phyloP scores from a whole-genome alignment of 2,329 filamentous ascomycete genomes.

The Apiospora rasikravindrae region DNA sequence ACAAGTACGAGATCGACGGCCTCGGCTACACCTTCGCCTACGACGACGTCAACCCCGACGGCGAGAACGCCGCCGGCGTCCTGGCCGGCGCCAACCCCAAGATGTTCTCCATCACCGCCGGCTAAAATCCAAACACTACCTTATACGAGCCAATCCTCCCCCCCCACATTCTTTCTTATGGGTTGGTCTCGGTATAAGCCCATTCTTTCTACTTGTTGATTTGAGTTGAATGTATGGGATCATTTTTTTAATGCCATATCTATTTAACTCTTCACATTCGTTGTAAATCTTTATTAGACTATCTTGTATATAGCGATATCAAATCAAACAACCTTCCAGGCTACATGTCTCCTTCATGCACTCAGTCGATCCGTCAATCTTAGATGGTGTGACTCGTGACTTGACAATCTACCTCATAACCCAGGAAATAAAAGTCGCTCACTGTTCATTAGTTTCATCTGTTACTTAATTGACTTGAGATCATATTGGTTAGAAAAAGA shows the following conservation, averaged over 20 bases:
- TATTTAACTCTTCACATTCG: background rate
- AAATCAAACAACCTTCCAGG: no score
- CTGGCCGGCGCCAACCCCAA: conserved; percentile 55
- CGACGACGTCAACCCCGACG: conserved; percentile 68
- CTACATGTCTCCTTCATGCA: background rate
- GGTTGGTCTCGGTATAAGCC: background rate
- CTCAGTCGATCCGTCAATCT: background rate
- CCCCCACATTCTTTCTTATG: background rate
- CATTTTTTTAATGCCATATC: background rate
- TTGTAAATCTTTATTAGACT: background rate
- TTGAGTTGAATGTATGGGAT: background rate
- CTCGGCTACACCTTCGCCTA: conserved; percentile 71
- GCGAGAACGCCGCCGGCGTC: conserved; percentile 59
- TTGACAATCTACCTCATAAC: background rate
- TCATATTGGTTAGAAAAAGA: no score
- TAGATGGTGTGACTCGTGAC: no score
- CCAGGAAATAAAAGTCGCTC: background rate
- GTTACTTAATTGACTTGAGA: no score
- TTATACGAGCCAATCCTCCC: background rate
- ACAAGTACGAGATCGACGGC: conserved; percentile 63
- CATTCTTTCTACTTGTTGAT: background rate
- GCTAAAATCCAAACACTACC: conserved; percentile 29
- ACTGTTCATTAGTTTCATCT: background rate
- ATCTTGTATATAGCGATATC: background rate
- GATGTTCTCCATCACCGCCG: conserved; percentile 50